phyloP scores from a whole-genome alignment of 2,329 filamentous ascomycete species.

The Volutella citrinella region DNA sequence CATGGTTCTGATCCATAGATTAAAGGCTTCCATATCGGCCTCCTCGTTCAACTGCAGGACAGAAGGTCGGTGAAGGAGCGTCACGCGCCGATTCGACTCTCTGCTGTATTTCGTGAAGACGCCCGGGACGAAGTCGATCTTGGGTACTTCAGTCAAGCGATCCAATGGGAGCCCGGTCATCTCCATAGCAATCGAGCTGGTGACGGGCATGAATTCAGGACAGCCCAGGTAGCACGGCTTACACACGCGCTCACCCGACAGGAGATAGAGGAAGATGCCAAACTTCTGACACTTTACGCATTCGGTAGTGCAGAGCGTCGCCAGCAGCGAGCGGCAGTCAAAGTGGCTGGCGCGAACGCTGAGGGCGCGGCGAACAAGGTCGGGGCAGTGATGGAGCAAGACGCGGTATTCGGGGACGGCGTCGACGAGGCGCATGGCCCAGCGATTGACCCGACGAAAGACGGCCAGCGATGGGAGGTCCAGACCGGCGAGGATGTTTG shows the following conservation, averaged over 20 bases:
- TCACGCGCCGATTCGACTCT: too few relatives aligned
- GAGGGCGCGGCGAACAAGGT: constrained; percentile 31
- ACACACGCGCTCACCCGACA: constrained; percentile 38
- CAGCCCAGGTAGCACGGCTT: constrained; percentile 33
- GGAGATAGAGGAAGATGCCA: constrained; percentile 36
- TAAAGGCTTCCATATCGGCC: too few relatives aligned
- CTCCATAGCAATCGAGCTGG: background rate
- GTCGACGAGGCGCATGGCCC: constrained; percentile 35
- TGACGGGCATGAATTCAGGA: constrained; percentile 28
- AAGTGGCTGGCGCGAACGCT: constrained; percentile 30
- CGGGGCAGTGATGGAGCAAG: constrained; percentile 29
- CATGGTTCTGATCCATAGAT: too few relatives aligned
- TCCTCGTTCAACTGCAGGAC: too few relatives aligned
- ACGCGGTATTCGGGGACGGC: constrained; percentile 31
- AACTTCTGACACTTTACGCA: constrained; percentile 37
- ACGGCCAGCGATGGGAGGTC: constrained; percentile 33
- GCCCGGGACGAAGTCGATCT: too few relatives aligned
- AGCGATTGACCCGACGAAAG: constrained; percentile 34
- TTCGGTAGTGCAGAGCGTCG: constrained; percentile 27
- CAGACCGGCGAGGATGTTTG: constrained; percentile 23
- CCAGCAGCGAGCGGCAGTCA: constrained; percentile 30
- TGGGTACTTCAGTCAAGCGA: too few relatives aligned
- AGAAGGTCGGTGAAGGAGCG: too few relatives aligned
- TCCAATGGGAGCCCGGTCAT: background rate
- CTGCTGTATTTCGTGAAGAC: too few relatives aligned